These are phyloP conservation scores for Phlebiopsis gigantea DNA, from an alignment of 768 basidiomycete genomes.

Conservation along the genomic window DNA sequence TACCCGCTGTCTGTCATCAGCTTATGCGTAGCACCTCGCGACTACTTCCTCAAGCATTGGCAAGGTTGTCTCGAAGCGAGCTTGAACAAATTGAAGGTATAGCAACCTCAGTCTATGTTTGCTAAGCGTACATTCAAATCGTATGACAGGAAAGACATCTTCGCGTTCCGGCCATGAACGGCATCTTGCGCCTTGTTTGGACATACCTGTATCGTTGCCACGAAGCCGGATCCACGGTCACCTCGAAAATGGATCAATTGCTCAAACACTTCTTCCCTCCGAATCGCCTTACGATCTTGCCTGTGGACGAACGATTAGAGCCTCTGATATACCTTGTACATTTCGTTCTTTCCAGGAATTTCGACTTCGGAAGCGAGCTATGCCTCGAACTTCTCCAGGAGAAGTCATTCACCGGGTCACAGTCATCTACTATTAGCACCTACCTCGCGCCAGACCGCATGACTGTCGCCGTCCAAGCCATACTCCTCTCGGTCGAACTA, in stretches of 20 bases:
- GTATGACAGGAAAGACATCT: slow-evolving; percentile 63
- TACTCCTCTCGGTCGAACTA: slow-evolving; percentile 62
- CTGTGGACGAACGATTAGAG: slow-evolving; percentile 72
- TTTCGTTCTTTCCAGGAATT: slow-evolving; percentile 76
- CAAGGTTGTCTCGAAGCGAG: slow-evolving; percentile 64
- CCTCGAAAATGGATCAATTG: slow-evolving; percentile 70
- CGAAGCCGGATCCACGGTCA: slow-evolving; percentile 76
- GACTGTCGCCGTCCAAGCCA: slow-evolving; percentile 70
- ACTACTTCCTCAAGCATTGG: slow-evolving; percentile 85
- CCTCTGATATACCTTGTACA: slow-evolving; percentile 76
- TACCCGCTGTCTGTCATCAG: slow-evolving; percentile 81
- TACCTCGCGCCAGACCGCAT: slow-evolving; percentile 67
- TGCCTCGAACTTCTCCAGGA: slow-evolving; percentile 81
- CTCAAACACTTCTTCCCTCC: slow-evolving; percentile 77
- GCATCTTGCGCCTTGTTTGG: slow-evolving; percentile 81
- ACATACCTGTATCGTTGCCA: slow-evolving; percentile 93
- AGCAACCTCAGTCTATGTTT: background rate
- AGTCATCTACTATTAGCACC: slow-evolving; percentile 34
- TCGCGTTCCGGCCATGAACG: slow-evolving; percentile 71
- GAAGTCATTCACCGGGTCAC: slow-evolving; percentile 37
- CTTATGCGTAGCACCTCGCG: slow-evolving; percentile 82
- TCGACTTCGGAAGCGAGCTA: slow-evolving; percentile 80
- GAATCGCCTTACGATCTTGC: slow-evolving; percentile 52
- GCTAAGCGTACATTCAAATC: slow-evolving; percentile 5
- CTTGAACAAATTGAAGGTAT: slow-evolving; percentile 70